Evolutionary conservation across 83 land plant species (phyloP).

Genomic region (Diphasiastrum complanatum): DNA sequence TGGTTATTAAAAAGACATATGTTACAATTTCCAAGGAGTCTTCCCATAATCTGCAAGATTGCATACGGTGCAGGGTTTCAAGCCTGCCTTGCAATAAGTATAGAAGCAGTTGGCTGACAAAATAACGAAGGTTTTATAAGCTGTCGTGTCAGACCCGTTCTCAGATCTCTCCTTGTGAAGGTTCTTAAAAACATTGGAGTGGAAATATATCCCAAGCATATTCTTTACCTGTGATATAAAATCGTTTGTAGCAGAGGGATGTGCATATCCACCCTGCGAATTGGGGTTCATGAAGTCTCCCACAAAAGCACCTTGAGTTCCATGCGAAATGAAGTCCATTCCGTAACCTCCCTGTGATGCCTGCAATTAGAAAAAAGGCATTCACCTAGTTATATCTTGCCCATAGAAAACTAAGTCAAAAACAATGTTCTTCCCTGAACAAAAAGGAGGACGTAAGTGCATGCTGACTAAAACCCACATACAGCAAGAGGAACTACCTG

Average conservation of each 20-base stretch:
- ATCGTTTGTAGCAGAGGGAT: slow-evolving; percentile 64
- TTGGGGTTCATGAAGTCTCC: slow-evolving; percentile 82
- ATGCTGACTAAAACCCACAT: background rate
- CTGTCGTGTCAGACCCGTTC: too few species aligned
- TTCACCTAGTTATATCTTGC: too few species aligned
- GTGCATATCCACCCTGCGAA: slow-evolving; percentile 72
- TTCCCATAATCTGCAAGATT: too few species aligned
- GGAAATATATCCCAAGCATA: background rate
- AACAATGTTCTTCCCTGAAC: background rate
- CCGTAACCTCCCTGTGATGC: slow-evolving; percentile 83
- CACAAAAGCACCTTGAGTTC: slow-evolving; percentile 64
- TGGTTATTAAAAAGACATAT: too few species aligned
- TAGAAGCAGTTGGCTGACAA: too few species aligned
- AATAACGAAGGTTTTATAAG: too few species aligned
- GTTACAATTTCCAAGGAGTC: too few species aligned
- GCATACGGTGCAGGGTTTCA: too few species aligned
- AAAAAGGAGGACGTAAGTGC: too few species aligned
- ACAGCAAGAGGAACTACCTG: slow-evolving; percentile 39
- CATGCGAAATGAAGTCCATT: slow-evolving; percentile 80
- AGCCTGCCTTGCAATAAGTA: too few species aligned
- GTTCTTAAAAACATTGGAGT: background rate
- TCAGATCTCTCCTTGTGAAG: too few species aligned
- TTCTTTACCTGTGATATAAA: slow-evolving; percentile 84
- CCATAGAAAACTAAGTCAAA: background rate
- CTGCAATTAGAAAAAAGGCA: too few species aligned